Conservation (phyloP, 139 green algal genomes). For the Penium margaritaceum region DNA sequence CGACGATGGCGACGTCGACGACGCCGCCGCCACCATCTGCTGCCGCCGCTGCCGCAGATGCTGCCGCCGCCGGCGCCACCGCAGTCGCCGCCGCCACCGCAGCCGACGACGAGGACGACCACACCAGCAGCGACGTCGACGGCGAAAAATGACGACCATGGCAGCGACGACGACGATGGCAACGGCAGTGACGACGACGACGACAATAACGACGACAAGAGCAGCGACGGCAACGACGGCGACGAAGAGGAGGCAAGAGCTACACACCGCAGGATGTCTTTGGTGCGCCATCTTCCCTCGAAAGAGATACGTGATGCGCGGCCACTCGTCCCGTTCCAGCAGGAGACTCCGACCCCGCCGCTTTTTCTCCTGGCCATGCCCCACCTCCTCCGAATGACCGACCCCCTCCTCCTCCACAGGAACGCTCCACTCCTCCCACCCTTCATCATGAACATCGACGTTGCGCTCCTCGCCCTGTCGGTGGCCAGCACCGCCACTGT, state of each 20-base stretch:
- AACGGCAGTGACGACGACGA: background rate
- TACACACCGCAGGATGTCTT: background rate
- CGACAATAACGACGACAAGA: background rate
- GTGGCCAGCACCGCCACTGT: no score
- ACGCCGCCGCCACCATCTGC: no score
- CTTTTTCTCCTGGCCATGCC: background rate
- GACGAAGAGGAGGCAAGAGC: background rate
- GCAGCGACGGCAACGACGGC: background rate
- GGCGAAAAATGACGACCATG: no score
- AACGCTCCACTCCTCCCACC: background rate
- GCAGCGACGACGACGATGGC: background rate
- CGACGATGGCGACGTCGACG: no score
- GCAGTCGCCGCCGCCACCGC: no score
- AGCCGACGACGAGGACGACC: no score
- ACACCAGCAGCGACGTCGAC: no score
- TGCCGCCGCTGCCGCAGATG: no score
- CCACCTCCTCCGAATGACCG: background rate
- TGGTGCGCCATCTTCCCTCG: slow-evolving; percentile 16
- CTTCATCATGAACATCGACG: no score
- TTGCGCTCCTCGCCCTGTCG: no score
- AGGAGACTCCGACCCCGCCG: background rate
- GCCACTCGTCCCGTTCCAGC: background rate
- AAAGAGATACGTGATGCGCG: slow-evolving; percentile 21
- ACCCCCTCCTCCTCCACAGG: background rate
- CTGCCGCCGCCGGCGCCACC: no score